Conservation (phyloP, 2,329 filamentous ascomycete species). For the Diaporthe velutina region DNA sequence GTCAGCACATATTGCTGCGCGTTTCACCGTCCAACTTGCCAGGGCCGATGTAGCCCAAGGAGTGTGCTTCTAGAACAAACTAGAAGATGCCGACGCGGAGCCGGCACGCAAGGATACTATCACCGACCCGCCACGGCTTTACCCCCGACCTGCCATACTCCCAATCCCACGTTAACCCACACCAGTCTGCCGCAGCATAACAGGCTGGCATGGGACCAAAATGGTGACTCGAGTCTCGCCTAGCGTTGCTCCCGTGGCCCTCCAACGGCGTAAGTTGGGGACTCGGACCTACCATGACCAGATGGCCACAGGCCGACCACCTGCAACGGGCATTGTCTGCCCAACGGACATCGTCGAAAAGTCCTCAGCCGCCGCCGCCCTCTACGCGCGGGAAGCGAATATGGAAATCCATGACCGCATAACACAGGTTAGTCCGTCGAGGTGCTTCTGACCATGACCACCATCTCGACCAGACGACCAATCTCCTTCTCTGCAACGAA, state of each 20-base stretch:
- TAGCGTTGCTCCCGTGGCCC: neutral
- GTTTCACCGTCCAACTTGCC: neutral
- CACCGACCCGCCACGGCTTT: neutral
- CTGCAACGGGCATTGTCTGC: neutral
- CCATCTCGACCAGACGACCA: neutral
- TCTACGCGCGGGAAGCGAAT: too few species aligned
- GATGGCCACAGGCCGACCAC: neutral
- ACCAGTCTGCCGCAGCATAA: neutral
- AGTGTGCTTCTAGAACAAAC: slow-evolving; percentile 25
- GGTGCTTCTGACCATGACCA: neutral
- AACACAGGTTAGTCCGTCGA: neutral
- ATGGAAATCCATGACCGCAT: neutral
- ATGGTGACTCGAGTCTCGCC: neutral
- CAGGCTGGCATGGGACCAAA: neutral
- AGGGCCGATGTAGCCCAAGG: neutral
- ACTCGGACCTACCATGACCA: neutral
- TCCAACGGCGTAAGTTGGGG: neutral
- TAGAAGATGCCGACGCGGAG: neutral
- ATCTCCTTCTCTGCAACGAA: neutral
- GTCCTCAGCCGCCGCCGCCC: neutral
- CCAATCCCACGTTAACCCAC: too few species aligned
- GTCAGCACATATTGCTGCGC: neutral
- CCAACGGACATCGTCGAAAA: slow-evolving; percentile 11
- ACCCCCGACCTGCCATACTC: neutral
- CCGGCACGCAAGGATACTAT: neutral